phyloP scores from a whole-genome alignment of 163 green algal species.

The Chlorella variabilis region DNA sequence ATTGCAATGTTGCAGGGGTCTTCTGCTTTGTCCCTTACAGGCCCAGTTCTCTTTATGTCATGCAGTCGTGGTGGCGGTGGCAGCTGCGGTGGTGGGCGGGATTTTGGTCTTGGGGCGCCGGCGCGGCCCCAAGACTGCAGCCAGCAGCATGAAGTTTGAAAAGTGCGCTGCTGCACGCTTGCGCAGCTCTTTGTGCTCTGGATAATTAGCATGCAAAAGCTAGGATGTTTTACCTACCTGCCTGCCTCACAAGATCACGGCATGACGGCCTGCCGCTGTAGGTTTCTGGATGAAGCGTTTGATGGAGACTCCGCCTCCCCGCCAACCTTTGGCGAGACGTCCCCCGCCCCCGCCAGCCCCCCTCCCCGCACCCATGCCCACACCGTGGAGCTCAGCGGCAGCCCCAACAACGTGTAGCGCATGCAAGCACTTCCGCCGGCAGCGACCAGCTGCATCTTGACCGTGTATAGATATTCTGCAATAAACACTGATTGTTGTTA shows the following conservation, averaged over 20 bases:
- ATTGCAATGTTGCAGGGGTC: neutral
- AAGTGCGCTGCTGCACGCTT: neutral
- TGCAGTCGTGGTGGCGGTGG: neutral
- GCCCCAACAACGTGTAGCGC: slow-evolving; percentile 1
- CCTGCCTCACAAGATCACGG: too few species aligned
- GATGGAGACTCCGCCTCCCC: neutral
- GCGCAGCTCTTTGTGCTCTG: too few species aligned
- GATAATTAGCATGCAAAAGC: too few species aligned
- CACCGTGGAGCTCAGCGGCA: neutral
- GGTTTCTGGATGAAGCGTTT: neutral
- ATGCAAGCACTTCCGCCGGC: neutral
- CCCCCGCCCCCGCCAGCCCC: neutral
- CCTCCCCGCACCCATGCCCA: neutral
- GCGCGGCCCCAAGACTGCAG: neutral
- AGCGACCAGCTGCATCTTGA: too few species aligned
- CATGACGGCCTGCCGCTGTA: neutral
- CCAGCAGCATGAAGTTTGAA: neutral
- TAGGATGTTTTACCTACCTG: too few species aligned
- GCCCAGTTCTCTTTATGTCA: neutral
- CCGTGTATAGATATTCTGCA: too few species aligned
- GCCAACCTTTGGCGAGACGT: neutral
- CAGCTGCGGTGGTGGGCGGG: neutral
- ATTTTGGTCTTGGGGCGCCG: neutral
- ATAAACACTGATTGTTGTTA: too few species aligned
- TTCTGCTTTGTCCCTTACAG: too few species aligned